Conservation (phyloP, 306 rosid species). For the Vigna reflexopilosa region DNA sequence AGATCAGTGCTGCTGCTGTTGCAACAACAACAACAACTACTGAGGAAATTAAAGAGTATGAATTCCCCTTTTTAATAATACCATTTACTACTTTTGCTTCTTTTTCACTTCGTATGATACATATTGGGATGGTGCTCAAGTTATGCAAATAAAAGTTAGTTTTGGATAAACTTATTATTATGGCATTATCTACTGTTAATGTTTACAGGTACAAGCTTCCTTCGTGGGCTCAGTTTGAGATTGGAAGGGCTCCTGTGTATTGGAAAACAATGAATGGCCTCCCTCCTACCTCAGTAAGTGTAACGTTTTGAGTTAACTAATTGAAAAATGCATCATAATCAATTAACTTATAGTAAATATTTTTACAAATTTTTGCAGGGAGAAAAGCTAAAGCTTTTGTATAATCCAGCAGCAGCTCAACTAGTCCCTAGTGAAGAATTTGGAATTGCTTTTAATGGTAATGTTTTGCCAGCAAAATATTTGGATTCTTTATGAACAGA, state of each 20-base stretch:
- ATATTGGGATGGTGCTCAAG: not conserved
- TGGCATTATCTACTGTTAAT: slow-evolving; percentile 18
- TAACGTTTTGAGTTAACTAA: slow-evolving; percentile 6
- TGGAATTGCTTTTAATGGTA: slow-evolving; percentile 92
- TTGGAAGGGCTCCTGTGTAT: slow-evolving; percentile 77
- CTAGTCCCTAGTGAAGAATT: slow-evolving; percentile 80
- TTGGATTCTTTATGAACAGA: slow-evolving; percentile 16
- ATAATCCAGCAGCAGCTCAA: slow-evolving; percentile 75
- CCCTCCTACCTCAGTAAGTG: slow-evolving; percentile 78
- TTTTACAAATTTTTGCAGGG: slow-evolving; percentile 65
- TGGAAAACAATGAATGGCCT: slow-evolving; percentile 97
- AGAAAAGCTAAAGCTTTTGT: slow-evolving; percentile 83
- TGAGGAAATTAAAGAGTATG: slow-evolving; percentile 75
- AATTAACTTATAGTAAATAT: not conserved
- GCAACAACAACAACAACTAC: slow-evolving; percentile 54
- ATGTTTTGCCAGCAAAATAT: not conserved
- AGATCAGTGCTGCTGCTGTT: slow-evolving; percentile 65
- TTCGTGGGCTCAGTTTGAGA: slow-evolving; percentile 89
- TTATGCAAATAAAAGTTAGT: not conserved
- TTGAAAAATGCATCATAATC: slow-evolving; percentile 2
- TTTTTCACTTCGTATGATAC: not conserved
- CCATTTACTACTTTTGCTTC: not conserved
- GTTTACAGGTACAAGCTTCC: slow-evolving; percentile 74
- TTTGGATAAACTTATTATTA: slow-evolving; percentile 5
- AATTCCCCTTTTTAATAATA: slow-evolving; percentile 25